Conservation (phyloP, 1,284 basidiomycete genomes). For the Ceratobasidium sp. region DNA sequence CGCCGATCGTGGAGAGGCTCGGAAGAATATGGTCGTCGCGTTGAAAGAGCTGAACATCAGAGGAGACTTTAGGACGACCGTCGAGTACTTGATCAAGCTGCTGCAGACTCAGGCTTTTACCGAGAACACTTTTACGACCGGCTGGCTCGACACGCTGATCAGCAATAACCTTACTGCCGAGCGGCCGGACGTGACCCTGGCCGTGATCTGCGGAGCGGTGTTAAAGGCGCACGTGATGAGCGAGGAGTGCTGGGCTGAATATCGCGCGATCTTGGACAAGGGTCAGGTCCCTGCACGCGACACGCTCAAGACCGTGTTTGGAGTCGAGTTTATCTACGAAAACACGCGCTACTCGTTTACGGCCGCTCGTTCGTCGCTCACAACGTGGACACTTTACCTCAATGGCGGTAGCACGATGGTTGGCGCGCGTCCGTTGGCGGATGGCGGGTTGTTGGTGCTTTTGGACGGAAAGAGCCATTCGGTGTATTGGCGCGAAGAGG, state of each 20-base stretch:
- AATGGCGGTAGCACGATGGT: slow-evolving; percentile 94
- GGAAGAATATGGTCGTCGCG: slow-evolving; percentile 99
- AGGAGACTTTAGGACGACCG: slow-evolving; percentile 98
- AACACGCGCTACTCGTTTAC: slow-evolving; percentile 96
- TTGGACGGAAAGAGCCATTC: slow-evolving; percentile 97
- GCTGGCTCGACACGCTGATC: slow-evolving; percentile 98
- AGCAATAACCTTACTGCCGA: slow-evolving; percentile 97
- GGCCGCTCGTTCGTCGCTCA: slow-evolving; percentile 88
- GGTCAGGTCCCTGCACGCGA: slow-evolving; percentile 97
- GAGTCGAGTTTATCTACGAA: slow-evolving; percentile 98
- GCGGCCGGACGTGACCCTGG: slow-evolving; percentile 90
- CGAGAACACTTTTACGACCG: slow-evolving; percentile 97
- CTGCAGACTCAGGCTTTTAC: slow-evolving; percentile 97
- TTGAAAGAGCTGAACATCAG: slow-evolving; percentile 98
- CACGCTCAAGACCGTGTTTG: slow-evolving; percentile 95
- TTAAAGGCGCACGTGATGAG: slow-evolving; percentile 93
- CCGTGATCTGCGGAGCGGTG: slow-evolving; percentile 97
- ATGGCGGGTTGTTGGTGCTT: slow-evolving; percentile 93
- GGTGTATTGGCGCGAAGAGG: slow-evolving; percentile 98
- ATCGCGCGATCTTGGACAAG: slow-evolving; percentile 96
- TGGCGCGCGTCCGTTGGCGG: slow-evolving; percentile 89
- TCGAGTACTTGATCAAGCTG: slow-evolving; percentile 98
- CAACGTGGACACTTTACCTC: slow-evolving; percentile 93
- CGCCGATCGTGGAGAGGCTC: slow-evolving; percentile 91
- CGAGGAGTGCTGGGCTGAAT: slow-evolving; percentile 91